Conservation (phyloP, 192 early-diverging fungal genomes). For the Coemansia sp. region DNA sequence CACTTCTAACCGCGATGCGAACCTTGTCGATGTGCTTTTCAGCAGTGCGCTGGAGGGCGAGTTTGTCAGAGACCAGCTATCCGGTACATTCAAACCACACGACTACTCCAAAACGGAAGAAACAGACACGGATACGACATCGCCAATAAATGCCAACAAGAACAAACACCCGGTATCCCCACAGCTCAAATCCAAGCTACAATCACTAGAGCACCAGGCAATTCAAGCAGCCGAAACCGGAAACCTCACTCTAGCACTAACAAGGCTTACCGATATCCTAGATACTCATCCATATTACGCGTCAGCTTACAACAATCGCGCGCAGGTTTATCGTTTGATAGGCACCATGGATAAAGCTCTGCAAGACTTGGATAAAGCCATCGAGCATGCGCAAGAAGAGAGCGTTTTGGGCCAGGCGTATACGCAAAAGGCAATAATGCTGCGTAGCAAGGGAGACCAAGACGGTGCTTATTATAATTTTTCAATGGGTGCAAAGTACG, state of each 20-base stretch:
- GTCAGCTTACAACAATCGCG: slow-evolving; percentile 68
- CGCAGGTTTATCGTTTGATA: slow-evolving; percentile 54
- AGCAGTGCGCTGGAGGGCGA: slow-evolving; percentile 39
- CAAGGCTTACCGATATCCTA: slow-evolving; percentile 45
- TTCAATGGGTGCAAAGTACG: slow-evolving; percentile 62
- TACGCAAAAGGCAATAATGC: slow-evolving; percentile 65
- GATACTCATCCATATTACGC: slow-evolving; percentile 56
- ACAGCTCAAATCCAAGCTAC: slow-evolving; percentile 9
- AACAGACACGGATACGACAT: background rate
- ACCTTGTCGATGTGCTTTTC: slow-evolving; percentile 39
- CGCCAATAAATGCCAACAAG: background rate
- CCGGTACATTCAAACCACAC: slow-evolving; percentile 25
- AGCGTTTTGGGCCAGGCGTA: slow-evolving; percentile 56
- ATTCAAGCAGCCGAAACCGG: slow-evolving; percentile 44
- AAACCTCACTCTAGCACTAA: slow-evolving; percentile 35
- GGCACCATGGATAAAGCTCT: slow-evolving; percentile 42
- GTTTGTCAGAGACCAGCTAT: slow-evolving; percentile 47
- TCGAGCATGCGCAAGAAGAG: slow-evolving; percentile 55
- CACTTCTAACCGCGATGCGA: slow-evolving; percentile 16
- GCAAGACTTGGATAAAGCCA: slow-evolving; percentile 60
- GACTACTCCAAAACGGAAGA: background rate
- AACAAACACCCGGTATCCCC: slow-evolving; percentile 8
- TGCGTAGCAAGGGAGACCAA: slow-evolving; percentile 50
- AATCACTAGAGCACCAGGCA: slow-evolving; percentile 25
- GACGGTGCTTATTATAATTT: slow-evolving; percentile 60